These are phyloP conservation scores for Brassica incana DNA, from an alignment of 345 rosid species.

Conservation along the genomic window DNA sequence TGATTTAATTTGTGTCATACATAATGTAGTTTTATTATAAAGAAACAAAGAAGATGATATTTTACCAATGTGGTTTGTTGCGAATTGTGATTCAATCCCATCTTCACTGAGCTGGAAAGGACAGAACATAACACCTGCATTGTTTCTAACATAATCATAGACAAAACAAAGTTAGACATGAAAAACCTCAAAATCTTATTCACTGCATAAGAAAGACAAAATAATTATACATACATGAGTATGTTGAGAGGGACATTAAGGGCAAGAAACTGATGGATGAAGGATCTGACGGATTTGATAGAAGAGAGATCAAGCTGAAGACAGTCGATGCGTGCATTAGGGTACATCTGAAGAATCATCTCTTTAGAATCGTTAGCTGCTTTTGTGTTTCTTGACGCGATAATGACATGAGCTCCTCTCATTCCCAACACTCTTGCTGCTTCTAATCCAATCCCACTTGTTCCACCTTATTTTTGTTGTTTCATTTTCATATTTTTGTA, in stretches of 20 bases:
- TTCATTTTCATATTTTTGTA: background rate
- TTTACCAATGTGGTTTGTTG: slow-evolving; percentile 75
- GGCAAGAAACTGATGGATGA: slow-evolving; percentile 50
- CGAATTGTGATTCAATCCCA: slow-evolving; percentile 75
- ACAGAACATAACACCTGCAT: slow-evolving; percentile 88
- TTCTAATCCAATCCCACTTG: slow-evolving; percentile 90
- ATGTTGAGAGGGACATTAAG: slow-evolving; percentile 71
- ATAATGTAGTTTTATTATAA: background rate
- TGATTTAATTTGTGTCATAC: background rate
- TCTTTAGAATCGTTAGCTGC: slow-evolving; percentile 69
- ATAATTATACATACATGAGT: slow-evolving; percentile 51
- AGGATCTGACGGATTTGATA: slow-evolving; percentile 52
- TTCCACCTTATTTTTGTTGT: slow-evolving; percentile 60
- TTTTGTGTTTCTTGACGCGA: slow-evolving; percentile 75
- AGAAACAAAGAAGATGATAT: background rate
- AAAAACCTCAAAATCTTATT: background rate
- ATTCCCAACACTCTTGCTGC: slow-evolving; percentile 78
- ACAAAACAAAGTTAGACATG: background rate
- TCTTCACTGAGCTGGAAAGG: slow-evolving; percentile 75
- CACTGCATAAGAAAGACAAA: background rate
- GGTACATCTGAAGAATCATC: slow-evolving; percentile 43
- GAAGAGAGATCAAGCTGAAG: slow-evolving; percentile 66
- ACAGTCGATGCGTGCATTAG: slow-evolving; percentile 52
- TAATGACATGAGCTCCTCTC: slow-evolving; percentile 66
- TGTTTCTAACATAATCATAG: slow-evolving; percentile 54